A percentile compares a stretch with the other conserved stretches of the same genome.
These are phyloP conservation scores for Puccinia polysora DNA, from an alignment of 1,284 basidiomycete genomes.

Conservation along the genomic window DNA sequence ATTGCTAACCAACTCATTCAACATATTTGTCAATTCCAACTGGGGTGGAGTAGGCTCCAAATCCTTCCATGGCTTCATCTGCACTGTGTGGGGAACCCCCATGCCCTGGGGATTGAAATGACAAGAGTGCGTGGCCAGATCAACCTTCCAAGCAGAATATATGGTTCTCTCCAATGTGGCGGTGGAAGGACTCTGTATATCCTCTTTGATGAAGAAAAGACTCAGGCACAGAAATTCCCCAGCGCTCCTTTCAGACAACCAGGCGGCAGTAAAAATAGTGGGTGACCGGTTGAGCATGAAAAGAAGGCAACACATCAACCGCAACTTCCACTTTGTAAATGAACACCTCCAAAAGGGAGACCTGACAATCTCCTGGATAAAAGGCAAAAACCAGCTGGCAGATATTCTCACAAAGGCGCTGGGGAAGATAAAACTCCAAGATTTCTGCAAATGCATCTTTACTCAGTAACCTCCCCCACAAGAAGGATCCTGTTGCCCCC, in stretches of 20 bases:
- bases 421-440: too few species aligned
- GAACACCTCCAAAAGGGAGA: too few species aligned
- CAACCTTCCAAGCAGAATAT: not conserved
- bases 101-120: not conserved
- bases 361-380: too few species aligned
- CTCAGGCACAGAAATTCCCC: not conserved
- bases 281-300: not conserved
- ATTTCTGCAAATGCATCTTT: too few species aligned
- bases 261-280: not conserved
- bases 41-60: not conserved
- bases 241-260: not conserved
- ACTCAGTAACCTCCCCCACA: too few species aligned
- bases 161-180: not conserved
- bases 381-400: not conserved
- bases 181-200: not conserved
- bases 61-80: not conserved
- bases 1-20: too few species aligned
- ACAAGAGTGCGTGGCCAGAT: not conserved
- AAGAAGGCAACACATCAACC: too few species aligned
- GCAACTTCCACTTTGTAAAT: too few species aligned
- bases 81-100: not conserved
- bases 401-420: not conserved
- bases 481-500: too few species aligned
- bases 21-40: not conserved
- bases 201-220: too few species aligned